These are phyloP conservation scores for Cercospora sojina DNA, from an alignment of 2,329 filamentous ascomycete species.

Conservation along the genomic window DNA sequence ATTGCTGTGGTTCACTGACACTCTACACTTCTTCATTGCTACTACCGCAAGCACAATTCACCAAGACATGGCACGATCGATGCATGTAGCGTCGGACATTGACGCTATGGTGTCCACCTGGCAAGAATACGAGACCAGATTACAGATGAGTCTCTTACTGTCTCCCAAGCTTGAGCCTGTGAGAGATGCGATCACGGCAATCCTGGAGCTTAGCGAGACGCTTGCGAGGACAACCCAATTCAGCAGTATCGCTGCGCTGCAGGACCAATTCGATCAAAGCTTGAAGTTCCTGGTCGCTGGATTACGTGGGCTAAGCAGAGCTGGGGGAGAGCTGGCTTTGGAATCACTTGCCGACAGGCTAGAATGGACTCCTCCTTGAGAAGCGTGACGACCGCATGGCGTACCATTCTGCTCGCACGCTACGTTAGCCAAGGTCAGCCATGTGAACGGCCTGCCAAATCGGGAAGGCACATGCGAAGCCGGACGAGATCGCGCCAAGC, in stretches of 20 bases:
- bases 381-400: not conserved
- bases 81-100: conserved; percentile 67
- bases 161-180: conserved; percentile 68
- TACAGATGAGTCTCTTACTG: conserved; percentile 69
- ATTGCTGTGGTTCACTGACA: conserved; percentile 71
- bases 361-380: conserved; percentile 45
- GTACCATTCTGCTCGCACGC: not conserved
- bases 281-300: conserved; percentile 71
- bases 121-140: conserved; percentile 58
- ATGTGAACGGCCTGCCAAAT: conserved; percentile 1
- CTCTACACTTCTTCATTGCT: conserved; percentile 72
- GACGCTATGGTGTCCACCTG: conserved; percentile 78
- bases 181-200: conserved; percentile 67
- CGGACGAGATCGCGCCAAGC: not conserved
- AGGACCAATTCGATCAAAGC: conserved; percentile 62
- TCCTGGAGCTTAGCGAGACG: conserved; percentile 70
- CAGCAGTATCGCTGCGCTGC: conserved; percentile 60
- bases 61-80: conserved; percentile 54
- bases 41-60: conserved; percentile 65
- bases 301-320: conserved; percentile 71
- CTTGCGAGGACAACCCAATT: conserved; percentile 2
- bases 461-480: conserved; percentile 4
- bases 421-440: not conserved
- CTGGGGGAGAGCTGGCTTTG: conserved; percentile 70
- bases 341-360: conserved; percentile 79